phyloP scores from a whole-genome alignment of 129 eudicot species.

The Calendula officinalis region DNA sequence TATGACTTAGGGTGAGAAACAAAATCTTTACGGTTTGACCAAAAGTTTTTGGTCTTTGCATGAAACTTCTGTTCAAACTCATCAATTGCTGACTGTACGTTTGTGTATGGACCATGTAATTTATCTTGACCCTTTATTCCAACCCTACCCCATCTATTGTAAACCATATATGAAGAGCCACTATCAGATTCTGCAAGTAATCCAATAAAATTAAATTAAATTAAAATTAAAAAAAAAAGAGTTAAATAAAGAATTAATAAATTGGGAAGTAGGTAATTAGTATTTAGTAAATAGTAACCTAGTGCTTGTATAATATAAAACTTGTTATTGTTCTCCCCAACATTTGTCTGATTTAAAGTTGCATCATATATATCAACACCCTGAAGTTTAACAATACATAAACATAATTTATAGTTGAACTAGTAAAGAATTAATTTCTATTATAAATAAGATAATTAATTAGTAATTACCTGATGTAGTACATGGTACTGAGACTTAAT shows the following conservation, averaged over 20 bases:
- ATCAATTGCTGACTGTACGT: slow-evolving; percentile 46
- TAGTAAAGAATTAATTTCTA: background rate
- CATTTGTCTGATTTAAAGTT: slow-evolving; percentile 91
- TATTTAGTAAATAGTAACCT: slow-evolving; percentile 35
- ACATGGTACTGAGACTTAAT: slow-evolving; percentile 86
- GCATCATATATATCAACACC: slow-evolving; percentile 84
- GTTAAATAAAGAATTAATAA: background rate
- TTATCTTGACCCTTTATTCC: slow-evolving; percentile 93
- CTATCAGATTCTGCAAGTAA: slow-evolving; percentile 75
- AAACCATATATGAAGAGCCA: slow-evolving; percentile 74
- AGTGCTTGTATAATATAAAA: slow-evolving; percentile 87
- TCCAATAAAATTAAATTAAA: background rate
- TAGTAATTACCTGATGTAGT: slow-evolving; percentile 51
- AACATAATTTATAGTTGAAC: background rate
- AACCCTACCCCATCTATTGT: slow-evolving; percentile 98
- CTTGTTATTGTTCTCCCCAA: slow-evolving; percentile 92
- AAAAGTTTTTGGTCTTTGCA: slow-evolving; percentile 78
- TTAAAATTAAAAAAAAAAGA: background rate
- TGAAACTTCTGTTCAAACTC: slow-evolving; percentile 80
- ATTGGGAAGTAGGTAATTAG: background rate
- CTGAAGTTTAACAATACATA: slow-evolving; percentile 32
- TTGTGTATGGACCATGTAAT: slow-evolving; percentile 69
- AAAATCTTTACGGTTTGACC: slow-evolving; percentile 66
- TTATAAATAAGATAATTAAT: background rate
- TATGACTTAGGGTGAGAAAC: slow-evolving; percentile 59